Evolutionary conservation across 2,329 filamentous ascomycete genomes (phyloP).

Genomic region (Aciculosporium take): DNA sequence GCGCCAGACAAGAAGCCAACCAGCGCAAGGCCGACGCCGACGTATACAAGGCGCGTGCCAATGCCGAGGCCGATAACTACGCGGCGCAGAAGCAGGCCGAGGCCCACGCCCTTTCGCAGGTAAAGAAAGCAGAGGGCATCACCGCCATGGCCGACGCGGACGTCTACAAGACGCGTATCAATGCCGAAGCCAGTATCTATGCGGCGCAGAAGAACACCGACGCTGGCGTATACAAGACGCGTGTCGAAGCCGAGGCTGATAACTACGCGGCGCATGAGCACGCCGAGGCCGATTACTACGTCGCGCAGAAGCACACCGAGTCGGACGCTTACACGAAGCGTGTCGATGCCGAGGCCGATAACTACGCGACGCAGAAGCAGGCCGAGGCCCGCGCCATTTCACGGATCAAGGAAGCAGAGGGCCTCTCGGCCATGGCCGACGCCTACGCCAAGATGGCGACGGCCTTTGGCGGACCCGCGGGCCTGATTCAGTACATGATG

Average conservation of each 20-base stretch:
- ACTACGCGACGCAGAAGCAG: constrained; percentile 28
- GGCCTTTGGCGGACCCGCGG: constrained; percentile 64
- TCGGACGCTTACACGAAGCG: constrained; percentile 36
- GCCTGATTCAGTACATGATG: constrained; percentile 76
- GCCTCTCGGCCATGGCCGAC: constrained; percentile 60
- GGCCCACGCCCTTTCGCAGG: constrained; percentile 42
- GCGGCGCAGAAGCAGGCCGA: constrained; percentile 37
- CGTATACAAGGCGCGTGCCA: constrained; percentile 34
- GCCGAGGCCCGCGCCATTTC: constrained; percentile 40
- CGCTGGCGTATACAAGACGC: constrained; percentile 35
- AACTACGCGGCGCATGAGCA: constrained; percentile 27
- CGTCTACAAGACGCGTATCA: constrained; percentile 34
- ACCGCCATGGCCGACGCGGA: constrained; percentile 53
- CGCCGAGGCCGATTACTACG: constrained; percentile 45
- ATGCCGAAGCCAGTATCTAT: constrained; percentile 26
- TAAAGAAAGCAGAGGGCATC: constrained; percentile 66
- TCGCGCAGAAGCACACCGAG: constrained; percentile 49
- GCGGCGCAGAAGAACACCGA: constrained; percentile 36
- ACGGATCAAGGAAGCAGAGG: constrained; percentile 63
- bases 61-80: constrained; percentile 26
- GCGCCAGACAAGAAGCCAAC: constrained; percentile 36
- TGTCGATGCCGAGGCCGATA: constrained; percentile 27
- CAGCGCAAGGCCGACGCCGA: constrained; percentile 38
- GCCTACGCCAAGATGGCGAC: constrained; percentile 60
- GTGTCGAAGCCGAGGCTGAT: constrained; percentile 29